A percentile compares a stretch with the other conserved stretches of the same genome.
Evolutionary conservation across 805 yeast species (phyloP).

Genomic region (Saccharomycodes ludwigii): DNA sequence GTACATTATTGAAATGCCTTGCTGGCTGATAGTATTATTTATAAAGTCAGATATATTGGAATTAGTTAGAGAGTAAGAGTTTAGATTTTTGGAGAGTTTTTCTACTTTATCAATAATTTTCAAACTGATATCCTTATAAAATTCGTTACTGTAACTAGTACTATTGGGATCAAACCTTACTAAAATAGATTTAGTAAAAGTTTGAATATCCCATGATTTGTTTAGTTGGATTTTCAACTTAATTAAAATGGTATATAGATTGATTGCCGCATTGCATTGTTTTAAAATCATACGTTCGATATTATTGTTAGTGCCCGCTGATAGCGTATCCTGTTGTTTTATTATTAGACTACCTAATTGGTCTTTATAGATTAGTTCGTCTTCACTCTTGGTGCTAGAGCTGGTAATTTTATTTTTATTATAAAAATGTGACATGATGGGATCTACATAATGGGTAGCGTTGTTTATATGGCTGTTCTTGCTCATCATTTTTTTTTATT

Average conservation of each 20-base stretch:
- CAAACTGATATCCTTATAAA: constrained; percentile 42
- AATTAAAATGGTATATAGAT: constrained; percentile 17
- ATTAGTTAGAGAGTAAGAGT: constrained; percentile 41
- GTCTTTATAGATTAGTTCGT: too few relatives aligned
- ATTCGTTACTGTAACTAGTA: constrained; percentile 13
- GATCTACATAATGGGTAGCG: constrained; percentile 8
- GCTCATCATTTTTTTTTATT: too few relatives aligned
- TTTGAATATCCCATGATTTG: constrained; percentile 24
- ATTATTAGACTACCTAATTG: too few relatives aligned
- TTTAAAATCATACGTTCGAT: too few relatives aligned
- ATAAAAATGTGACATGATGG: constrained; percentile 8
- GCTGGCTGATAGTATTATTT: constrained; percentile 14
- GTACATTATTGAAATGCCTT: constrained; percentile 27
- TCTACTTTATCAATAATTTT: constrained; percentile 41
- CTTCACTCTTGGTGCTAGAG: too few relatives aligned
- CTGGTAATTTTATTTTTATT: constrained; percentile 5
- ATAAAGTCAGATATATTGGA: constrained; percentile 31
- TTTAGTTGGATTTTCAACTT: constrained; percentile 15
- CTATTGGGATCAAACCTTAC: constrained; percentile 14
- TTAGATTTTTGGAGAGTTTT: constrained; percentile 28
- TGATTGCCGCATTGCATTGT: constrained; percentile 17
- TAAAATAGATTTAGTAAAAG: constrained; percentile 18
- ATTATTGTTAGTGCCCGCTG: too few relatives aligned
- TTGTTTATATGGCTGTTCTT: too few relatives aligned
- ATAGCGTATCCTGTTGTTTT: too few relatives aligned